Evolutionary conservation across 2,329 filamentous ascomycete species (phyloP), one percentile per base, ranked within the genome.

Genomic region (Pseudodiploospora longispora): DNA sequence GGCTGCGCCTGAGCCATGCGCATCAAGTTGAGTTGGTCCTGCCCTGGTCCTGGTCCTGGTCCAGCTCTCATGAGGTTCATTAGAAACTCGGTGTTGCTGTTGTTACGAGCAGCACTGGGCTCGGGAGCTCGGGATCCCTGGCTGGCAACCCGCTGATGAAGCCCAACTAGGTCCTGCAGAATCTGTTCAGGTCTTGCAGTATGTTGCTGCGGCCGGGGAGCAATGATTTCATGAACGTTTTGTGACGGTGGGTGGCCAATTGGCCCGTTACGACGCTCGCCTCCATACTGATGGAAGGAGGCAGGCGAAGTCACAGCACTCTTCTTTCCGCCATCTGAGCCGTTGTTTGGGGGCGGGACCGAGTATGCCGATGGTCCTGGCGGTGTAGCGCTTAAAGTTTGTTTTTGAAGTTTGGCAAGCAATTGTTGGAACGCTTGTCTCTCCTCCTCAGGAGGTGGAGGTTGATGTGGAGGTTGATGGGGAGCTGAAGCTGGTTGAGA

Each of bases 381-480:
- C 9, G 73, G 70, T 29, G 75, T 71, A 39, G 67, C 66, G 37
- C 61, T 67, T 50, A 64, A 53, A 2, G 68, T 74, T 47, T 79
- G 76, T 46, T 70, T 70, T 48, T 89, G 83, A 35, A 95, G 76
- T 74, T 95, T 94, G 53, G 85, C 78, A 32, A 95, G 70, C 38
- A 96, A 77, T 37, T 82, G 78, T 52, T 88, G 80, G 64, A 96
- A 95, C 1, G 88, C 90, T 61, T 89, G 85, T 62, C 88, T 87
- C 57, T 95, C 90, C 42, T 81, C 78, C 49, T 82, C 80, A 5
- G 71, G 67, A 19, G 64, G 52, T 39, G 65, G 62, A 43, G 63
- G 60, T 7, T 57, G 49, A 4, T 50, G 40, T 36, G 36, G 30
- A 3, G 27, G 27, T 27, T 32, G 40, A 10, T 19, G 32, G 5